A percentile compares a stretch with the other conserved stretches of the same genome.
Evolutionary conservation across 148 eudicot genomes (phyloP).

Genomic region (Camellia lanceoleosa): DNA sequence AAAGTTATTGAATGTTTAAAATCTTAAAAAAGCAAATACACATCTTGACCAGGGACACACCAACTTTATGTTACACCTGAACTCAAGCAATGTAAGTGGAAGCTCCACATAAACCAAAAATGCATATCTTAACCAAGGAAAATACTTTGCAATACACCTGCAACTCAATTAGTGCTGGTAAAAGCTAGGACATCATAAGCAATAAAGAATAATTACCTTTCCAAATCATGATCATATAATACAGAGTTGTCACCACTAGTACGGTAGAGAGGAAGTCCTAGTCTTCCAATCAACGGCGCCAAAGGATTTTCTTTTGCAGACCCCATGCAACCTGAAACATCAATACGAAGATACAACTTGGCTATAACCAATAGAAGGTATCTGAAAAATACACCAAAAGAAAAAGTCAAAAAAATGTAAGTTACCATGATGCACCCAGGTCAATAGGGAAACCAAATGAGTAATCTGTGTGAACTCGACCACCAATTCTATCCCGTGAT

Average conservation of each 20-base stretch:
- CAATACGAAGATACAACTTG: background rate
- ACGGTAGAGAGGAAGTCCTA: constrained; percentile 94
- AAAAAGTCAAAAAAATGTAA: background rate
- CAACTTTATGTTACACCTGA: background rate
- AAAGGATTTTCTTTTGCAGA: constrained; percentile 89
- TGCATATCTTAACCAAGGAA: background rate
- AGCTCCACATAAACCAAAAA: background rate
- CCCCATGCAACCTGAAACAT: constrained; percentile 91
- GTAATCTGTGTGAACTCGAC: constrained; percentile 91
- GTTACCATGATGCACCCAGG: constrained; percentile 97
- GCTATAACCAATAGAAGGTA: background rate
- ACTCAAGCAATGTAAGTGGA: background rate
- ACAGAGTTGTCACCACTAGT: constrained; percentile 98
- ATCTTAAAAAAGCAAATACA: background rate
- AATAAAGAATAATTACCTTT: constrained; percentile 50
- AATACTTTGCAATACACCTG: background rate
- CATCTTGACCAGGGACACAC: background rate
- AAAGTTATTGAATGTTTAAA: background rate
- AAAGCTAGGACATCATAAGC: background rate
- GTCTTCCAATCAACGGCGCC: constrained; percentile 90
- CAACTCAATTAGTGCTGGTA: background rate
- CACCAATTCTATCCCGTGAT: constrained; percentile 94
- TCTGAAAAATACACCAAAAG: background rate
- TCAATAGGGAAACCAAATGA: constrained; percentile 96
- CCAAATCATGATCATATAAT: constrained; percentile 94